Evolutionary conservation across 768 basidiomycete genomes (phyloP).

Genomic region (Lactifluus hygrophoroides): DNA sequence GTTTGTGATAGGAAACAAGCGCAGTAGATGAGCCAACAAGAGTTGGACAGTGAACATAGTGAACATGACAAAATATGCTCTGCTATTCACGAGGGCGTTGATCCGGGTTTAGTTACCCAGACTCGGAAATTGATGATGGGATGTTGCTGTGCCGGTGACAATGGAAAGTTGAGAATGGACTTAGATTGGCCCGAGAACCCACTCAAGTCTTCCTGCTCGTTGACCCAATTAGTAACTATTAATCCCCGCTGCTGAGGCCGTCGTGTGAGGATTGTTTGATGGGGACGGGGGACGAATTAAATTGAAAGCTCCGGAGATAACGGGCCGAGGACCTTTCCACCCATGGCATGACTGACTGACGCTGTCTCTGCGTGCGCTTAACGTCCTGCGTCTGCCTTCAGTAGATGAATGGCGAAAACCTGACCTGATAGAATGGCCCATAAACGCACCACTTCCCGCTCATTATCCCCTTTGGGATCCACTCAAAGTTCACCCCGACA

Average conservation of each 20-base stretch:
- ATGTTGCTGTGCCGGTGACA: too few species aligned
- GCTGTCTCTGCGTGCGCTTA: neutral
- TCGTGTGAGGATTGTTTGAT: too few species aligned
- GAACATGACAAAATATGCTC: neutral
- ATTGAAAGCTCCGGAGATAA: too few species aligned
- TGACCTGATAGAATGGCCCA: neutral
- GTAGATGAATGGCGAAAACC: neutral
- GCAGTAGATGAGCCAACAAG: too few species aligned
- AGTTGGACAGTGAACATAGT: neutral
- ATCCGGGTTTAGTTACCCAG: too few species aligned
- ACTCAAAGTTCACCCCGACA: neutral
- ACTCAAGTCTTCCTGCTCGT: neutral
- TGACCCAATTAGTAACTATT: too few species aligned
- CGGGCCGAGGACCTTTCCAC: too few species aligned
- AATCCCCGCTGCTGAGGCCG: too few species aligned
- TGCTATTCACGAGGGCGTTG: neutral
- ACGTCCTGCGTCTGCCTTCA: neutral
- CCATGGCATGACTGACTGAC: too few species aligned
- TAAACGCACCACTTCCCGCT: slow-evolving; percentile 2
- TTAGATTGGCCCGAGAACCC: neutral
- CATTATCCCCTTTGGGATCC: neutral
- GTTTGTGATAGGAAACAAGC: neutral
- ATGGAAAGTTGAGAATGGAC: neutral
- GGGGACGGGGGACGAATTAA: too few species aligned
- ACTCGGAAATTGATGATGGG: too few species aligned